These are phyloP conservation scores for Simplicillium sp. DNA, from an alignment of 2,329 filamentous ascomycete genomes.

Conservation along the genomic window DNA sequence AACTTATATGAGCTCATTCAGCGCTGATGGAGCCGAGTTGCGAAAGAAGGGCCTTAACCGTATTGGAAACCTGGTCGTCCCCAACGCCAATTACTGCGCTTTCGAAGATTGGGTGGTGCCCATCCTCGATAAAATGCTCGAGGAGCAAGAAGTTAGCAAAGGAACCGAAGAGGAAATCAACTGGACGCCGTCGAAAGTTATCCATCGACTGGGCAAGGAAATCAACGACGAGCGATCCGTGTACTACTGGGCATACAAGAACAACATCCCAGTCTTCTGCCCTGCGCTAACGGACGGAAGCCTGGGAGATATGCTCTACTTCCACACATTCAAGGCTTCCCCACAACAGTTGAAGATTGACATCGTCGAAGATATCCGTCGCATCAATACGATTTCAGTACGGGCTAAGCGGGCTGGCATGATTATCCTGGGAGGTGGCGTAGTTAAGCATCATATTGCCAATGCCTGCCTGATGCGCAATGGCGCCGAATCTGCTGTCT, in stretches of 20 bases:
- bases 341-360: conserved; percentile 77
- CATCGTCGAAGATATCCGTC: conserved; percentile 87
- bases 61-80: conserved; percentile 91
- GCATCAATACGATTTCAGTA: conserved; percentile 86
- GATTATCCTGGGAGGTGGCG: conserved; percentile 86
- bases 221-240: conserved; percentile 89
- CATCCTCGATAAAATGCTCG: conserved; percentile 87
- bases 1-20: conserved; percentile 87
- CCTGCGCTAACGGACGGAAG: conserved; percentile 92
- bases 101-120: conserved; percentile 98
- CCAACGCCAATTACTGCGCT: conserved; percentile 89
- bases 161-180: conserved; percentile 59
- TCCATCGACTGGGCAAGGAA: conserved; percentile 80
- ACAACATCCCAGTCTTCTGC: conserved; percentile 94
- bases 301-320: conserved; percentile 96
- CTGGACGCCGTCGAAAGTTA: conserved; percentile 93
- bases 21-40: conserved; percentile 63
- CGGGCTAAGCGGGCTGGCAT: conserved; percentile 83
- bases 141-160: conserved; percentile 79
- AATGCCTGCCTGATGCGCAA: conserved; percentile 98
- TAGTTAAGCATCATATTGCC: conserved; percentile 98
- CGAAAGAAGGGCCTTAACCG: conserved; percentile 84
- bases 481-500: conserved; percentile 91
- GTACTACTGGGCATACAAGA: conserved; percentile 96
- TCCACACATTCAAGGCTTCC: conserved; percentile 88